Base-by-base conservation (phyloP, 108 stramenopile genomes). In the Nitzschia sp. region DNA sequence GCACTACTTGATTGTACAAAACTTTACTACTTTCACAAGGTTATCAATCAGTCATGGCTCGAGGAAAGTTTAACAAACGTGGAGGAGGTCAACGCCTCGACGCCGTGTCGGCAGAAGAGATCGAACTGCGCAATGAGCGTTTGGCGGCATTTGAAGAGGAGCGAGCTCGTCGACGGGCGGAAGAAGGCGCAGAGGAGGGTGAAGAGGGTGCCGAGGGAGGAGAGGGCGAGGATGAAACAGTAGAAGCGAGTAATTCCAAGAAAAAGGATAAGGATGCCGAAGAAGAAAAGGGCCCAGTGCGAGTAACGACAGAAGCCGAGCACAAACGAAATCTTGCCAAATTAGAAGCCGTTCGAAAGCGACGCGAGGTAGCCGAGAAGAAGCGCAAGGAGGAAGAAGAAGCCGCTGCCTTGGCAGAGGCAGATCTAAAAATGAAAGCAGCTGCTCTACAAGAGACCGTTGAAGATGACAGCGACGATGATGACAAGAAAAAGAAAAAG, bases 291-390 rank as follows among this genome's bases (percentile, higher is more conserved):
- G 81, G 49, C 11, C 68, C 71, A 19, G 75, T 65, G n/a, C 64
- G 30, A 1, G 75, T 91, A 53, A 96, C 95, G 5, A 68, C 82
- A 0, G 70, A 65, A 18, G 91, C 88, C 27, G 92, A 96, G 57
- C 93, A 95, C 75, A 90, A 91, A 70, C 55, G 80, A 15, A 93
- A 96, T 69, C 81, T 96, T 89, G 89, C 80, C 46, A 90, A 89
- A 66, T 73, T 96, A n/a, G 89, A 82, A 0, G 86, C 82, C 61
- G 92, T 94, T 1, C 86, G 86, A 42, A 80, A 71, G 25, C 81
- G 95, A 59, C 75, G 95, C 27, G 92, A 81, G 58, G 85, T 71
- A 46, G 89, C 90, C 3, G 81, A 74, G 49, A 75, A 77, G 25
- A 81, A 73, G 54, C 71, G 74, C 19, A 78, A 65, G 21, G 82